Evolutionary conservation across 2,329 filamentous ascomycete species (phyloP).

Genomic region (Trichoderma asperellum): DNA sequence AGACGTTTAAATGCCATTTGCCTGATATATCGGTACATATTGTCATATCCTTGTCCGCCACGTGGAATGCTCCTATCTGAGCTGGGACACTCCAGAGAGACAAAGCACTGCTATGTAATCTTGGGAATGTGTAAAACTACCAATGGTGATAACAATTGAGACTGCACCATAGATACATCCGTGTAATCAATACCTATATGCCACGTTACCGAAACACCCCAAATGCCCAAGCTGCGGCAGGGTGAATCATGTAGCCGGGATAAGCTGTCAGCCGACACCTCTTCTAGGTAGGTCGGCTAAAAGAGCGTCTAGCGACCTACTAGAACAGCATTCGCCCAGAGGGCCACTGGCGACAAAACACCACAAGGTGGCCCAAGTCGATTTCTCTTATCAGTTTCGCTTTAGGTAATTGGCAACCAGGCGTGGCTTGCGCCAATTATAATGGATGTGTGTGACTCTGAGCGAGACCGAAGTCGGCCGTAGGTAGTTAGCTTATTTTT

Average conservation of each 20-base stretch:
- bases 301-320: not conserved
- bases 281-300: slow-evolving; percentile 21
- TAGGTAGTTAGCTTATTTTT: slow-evolving; percentile 15
- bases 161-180: not conserved
- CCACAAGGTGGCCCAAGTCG: not conserved
- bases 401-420: slow-evolving; percentile 20
- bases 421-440: slow-evolving; percentile 25
- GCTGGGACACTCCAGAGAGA: not conserved
- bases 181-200: not conserved
- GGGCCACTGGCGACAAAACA: not conserved
- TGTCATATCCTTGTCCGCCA: not conserved
- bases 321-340: not conserved
- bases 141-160: too few species aligned
- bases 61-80: not conserved
- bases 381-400: slow-evolving; percentile 25
- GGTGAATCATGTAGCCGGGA: not conserved
- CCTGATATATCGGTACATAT: not conserved
- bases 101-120: too few species aligned
- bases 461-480: slow-evolving; percentile 34
- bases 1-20: not conserved
- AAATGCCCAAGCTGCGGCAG: not conserved
- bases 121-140: too few species aligned
- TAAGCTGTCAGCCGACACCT: slow-evolving; percentile 17
- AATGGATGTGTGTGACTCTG: slow-evolving; percentile 4
- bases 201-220: slow-evolving; percentile 4